phyloP scores from a whole-genome alignment of 306 rosid genomes.

The Quercus ilex region DNA sequence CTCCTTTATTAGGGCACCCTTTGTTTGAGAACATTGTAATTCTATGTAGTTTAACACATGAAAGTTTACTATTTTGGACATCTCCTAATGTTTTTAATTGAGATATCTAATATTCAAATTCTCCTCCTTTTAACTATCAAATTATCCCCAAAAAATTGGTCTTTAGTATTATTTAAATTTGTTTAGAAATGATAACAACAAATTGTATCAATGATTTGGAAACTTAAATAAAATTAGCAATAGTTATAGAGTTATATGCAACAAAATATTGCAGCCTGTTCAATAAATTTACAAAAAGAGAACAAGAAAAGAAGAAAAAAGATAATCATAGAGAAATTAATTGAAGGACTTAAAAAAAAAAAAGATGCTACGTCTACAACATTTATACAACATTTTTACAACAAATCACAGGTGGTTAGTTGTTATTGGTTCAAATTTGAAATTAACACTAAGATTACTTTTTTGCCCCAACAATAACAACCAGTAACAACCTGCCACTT shows the following conservation, averaged over 20 bases:
- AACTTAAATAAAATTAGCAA: background rate
- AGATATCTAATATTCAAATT: too few species aligned
- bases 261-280: background rate
- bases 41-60: too few species aligned
- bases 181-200: background rate
- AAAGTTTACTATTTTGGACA: too few species aligned
- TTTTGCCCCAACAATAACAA: too few species aligned
- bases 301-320: background rate
- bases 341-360: background rate
- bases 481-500: too few species aligned
- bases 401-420: too few species aligned
- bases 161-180: background rate
- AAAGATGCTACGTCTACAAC: too few species aligned
- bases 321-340: background rate
- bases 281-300: background rate
- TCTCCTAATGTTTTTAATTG: rapidly evolving
- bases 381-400: too few species aligned
- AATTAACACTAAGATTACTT: too few species aligned
- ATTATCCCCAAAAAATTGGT: background rate
- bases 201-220: background rate
- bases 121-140: too few species aligned
- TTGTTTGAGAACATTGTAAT: too few species aligned
- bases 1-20: background rate
- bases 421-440: too few species aligned
- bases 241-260: background rate